These are phyloP conservation scores for Plantago ovata DNA, from an alignment of 257 asterid genomes.

Conservation along the genomic window DNA sequence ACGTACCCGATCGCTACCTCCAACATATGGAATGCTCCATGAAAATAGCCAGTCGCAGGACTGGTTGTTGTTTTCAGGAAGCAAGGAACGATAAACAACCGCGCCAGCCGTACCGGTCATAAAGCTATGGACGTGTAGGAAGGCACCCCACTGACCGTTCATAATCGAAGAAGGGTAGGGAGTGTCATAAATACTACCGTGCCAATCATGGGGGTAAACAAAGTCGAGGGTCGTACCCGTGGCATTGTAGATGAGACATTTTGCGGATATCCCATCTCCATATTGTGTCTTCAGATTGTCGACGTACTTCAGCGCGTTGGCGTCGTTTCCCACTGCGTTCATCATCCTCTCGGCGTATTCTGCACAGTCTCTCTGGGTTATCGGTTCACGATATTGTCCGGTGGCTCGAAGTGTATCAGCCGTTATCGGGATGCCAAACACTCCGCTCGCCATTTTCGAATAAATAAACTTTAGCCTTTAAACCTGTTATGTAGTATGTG, in stretches of 20 bases:
- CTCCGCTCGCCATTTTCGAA: background rate
- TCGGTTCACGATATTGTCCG: background rate
- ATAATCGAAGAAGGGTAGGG: background rate
- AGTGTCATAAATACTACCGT: background rate
- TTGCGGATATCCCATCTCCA: background rate
- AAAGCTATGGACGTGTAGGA: background rate
- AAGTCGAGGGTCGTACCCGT: background rate
- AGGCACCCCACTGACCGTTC: background rate
- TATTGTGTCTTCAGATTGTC: background rate
- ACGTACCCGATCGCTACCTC: background rate
- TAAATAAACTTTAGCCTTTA: background rate
- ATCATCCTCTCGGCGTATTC: background rate
- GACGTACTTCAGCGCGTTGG: background rate
- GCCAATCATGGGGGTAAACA: background rate
- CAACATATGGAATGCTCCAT: background rate
- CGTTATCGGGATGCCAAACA: background rate
- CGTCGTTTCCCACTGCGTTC: background rate
- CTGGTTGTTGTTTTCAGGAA: background rate
- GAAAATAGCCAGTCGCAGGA: background rate
- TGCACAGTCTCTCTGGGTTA: background rate
- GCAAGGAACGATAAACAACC: background rate
- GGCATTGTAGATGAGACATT: background rate
- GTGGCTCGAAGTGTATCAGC: background rate
- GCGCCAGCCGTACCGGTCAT: background rate
- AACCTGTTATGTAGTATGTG: background rate